Evolutionary conservation across 2,329 filamentous ascomycete genomes (phyloP), one percentile per base, ranked within the genome.

Genomic region (Penicillium decumbens): DNA sequence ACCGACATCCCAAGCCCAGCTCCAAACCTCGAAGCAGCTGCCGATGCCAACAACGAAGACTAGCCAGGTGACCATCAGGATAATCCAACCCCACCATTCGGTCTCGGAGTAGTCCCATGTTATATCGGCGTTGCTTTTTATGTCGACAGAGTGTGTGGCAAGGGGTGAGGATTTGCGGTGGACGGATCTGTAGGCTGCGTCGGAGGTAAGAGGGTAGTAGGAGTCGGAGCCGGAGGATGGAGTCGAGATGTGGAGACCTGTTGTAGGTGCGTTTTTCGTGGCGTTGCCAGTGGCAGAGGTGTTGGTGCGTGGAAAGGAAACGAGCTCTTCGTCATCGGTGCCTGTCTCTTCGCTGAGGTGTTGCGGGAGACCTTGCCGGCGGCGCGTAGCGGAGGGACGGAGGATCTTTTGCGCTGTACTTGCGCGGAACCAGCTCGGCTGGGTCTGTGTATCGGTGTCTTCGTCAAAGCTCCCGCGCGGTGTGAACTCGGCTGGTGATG

Each of bases 1-100:
- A 40, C 92, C 92, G 1, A 97, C 92, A 74, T 97, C 92, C 93
- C 93, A 98, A 2, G 93, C 93, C 93, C 93, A 98, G 70, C 85
- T 93, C 93, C 93, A 98, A 20, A 97, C 83, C 20, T 88, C 92
- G 40, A 97, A 79, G 68, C 90, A 96, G 43, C 88, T 95, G 45
- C 93, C 93, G 88, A 98, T 97, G 28, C 93, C 93, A 0, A 93
- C 83, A 18, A 97, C 90, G 68, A 98, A 97, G 24, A 96, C 90
- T 39, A 95, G 75, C 93, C 95, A 98, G 0, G 95, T 98, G 41
- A 89, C 85, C 35, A 87, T 75, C 28, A 98, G 76, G 41, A 98
- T 86, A 6, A 95, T 85, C 89, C 92, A 98, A 0, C 93, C 93
- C 92, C 93, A 98, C 84, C 89, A 95, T 63, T 93, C 91, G 0